These are phyloP conservation scores for Nematocida ironsii DNA, from an alignment of 371 early-diverging fungal species.

Conservation along the genomic window DNA sequence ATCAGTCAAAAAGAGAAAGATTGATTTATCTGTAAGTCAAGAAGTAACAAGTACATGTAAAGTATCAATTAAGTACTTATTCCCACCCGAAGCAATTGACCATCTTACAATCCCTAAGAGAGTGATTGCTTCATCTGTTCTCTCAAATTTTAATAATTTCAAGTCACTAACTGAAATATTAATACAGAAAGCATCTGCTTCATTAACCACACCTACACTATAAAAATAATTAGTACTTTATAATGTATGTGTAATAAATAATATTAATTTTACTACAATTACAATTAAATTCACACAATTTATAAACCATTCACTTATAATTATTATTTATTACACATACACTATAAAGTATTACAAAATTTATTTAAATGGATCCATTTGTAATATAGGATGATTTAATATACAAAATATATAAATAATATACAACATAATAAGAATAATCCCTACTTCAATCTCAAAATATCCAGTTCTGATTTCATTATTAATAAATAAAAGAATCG, in stretches of 20 bases:
- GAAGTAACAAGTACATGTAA: background rate
- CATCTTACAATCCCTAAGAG: constrained; percentile 19
- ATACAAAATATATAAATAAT: constrained; percentile 13
- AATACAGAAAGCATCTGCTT: constrained; percentile 21
- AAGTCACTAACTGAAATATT: constrained; percentile 1
- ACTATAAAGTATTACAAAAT: background rate
- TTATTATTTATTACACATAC: background rate
- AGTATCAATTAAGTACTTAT: constrained; percentile 11
- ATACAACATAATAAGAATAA: constrained; percentile 14
- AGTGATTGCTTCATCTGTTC: background rate
- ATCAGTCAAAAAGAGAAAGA: constrained; percentile 35
- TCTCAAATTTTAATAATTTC: background rate
- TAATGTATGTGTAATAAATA: too few relatives aligned
- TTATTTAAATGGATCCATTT: background rate
- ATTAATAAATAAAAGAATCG: constrained; percentile 34
- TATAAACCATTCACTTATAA: background rate
- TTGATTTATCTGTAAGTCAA: background rate
- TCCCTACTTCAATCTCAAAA: constrained; percentile 46
- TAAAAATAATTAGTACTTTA: too few relatives aligned
- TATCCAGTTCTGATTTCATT: constrained; percentile 45
- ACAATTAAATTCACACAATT: too few relatives aligned
- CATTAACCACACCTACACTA: background rate
- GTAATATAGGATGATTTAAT: background rate
- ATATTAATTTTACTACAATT: too few relatives aligned
- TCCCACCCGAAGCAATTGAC: constrained; percentile 36